Percentiles rank a stretch among this genome's conserved stretches.
phyloP scores from a whole-genome alignment of 208 protist species.

The Leptomonas pyrrhocoris region DNA sequence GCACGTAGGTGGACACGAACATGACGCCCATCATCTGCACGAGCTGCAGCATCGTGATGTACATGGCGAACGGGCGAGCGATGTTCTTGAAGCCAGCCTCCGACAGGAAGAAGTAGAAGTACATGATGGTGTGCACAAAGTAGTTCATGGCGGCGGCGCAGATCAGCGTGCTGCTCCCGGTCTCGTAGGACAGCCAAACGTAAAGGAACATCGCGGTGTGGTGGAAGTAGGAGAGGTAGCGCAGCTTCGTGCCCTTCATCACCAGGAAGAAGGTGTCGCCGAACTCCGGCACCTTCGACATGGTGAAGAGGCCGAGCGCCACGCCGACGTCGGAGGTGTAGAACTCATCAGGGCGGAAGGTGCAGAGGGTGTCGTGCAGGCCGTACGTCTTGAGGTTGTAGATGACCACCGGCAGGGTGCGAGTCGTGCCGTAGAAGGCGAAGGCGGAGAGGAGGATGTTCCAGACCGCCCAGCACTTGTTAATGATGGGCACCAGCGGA shows the following conservation, averaged over 20 bases:
- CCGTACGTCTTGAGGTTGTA: constrained; percentile 46
- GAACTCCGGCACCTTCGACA: constrained; percentile 88
- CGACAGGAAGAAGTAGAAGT: constrained; percentile 92
- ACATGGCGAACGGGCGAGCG: constrained; percentile 70
- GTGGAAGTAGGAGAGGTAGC: constrained; percentile 92
- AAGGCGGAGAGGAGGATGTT: constrained; percentile 91
- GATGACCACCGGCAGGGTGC: constrained; percentile 50
- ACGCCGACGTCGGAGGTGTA: constrained; percentile 70
- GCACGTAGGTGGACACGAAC: constrained; percentile 41
- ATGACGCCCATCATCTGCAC: constrained; percentile 90
- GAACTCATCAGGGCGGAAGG: constrained; percentile 53
- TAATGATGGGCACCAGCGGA: constrained; percentile 36
- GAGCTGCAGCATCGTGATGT: constrained; percentile 88
- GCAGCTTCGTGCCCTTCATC: constrained; percentile 66
- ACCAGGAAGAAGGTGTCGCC: constrained; percentile 86
- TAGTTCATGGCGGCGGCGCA: constrained; percentile 93
- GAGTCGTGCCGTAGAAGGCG: constrained; percentile 75
- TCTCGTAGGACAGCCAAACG: constrained; percentile 84
- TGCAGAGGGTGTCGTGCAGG: constrained; percentile 70
- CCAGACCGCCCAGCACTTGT: constrained; percentile 77
- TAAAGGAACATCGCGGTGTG: constrained; percentile 92
- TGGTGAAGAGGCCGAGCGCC: constrained; percentile 75
- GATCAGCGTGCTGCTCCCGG: constrained; percentile 55
- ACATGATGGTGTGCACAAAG: constrained; percentile 95
- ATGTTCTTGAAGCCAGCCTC: constrained; percentile 64